These are phyloP conservation scores for Nannochloris sp. DNA, from an alignment of 139 green algal genomes.

Conservation along the genomic window DNA sequence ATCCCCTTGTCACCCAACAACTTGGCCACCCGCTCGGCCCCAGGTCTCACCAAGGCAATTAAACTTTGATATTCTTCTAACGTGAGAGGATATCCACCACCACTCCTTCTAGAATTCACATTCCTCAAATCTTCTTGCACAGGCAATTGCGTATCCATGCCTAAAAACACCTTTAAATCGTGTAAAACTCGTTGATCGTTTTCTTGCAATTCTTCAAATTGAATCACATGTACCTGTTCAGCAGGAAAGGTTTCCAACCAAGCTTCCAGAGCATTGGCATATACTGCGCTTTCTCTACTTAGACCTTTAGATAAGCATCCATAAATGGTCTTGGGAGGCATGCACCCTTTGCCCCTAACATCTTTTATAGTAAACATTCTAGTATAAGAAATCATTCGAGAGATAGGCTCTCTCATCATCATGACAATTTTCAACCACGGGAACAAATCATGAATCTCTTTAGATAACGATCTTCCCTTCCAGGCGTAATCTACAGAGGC, in stretches of 20 bases:
- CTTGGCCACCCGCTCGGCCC: background rate
- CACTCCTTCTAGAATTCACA: background rate
- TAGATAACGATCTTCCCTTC: background rate
- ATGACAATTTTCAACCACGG: slow-evolving; percentile 8
- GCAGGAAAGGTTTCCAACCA: slow-evolving; percentile 4
- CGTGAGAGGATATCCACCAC: slow-evolving; percentile 1
- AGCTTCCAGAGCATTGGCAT: slow-evolving; percentile 4
- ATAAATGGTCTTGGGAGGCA: too few species aligned
- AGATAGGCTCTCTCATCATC: slow-evolving; percentile 12
- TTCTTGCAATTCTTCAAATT: slow-evolving; percentile 5
- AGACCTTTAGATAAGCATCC: too few species aligned
- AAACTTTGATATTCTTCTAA: background rate
- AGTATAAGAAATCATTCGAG: slow-evolving; percentile 4
- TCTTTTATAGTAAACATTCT: slow-evolving; percentile 7
- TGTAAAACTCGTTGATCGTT: background rate
- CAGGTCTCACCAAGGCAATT: background rate
- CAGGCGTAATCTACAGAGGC: slow-evolving; percentile 6
- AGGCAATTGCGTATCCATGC: slow-evolving; percentile 2
- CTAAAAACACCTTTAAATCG: slow-evolving; percentile 9
- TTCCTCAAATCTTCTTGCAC: background rate
- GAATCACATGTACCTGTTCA: slow-evolving; percentile 6
- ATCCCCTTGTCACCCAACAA: background rate
- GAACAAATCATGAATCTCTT: slow-evolving; percentile 5
- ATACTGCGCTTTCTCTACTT: too few species aligned
- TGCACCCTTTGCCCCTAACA: too few species aligned